phyloP scores from a whole-genome alignment of 73 alveolate genomes.

The Paramecium bursaria region DNA sequence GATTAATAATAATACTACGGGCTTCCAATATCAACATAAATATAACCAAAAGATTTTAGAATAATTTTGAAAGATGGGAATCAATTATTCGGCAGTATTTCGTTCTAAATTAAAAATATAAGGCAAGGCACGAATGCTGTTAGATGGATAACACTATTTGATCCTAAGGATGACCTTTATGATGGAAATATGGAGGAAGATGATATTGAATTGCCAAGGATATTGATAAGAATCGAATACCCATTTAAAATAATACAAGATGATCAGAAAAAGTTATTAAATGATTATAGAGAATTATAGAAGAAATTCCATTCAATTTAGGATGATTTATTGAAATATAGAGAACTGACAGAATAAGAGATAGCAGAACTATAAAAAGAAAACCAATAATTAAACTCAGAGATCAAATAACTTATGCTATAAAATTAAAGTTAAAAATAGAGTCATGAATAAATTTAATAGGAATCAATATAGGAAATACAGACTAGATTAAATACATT shows the following conservation, averaged over 20 bases:
- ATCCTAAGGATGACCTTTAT: constrained; percentile 54
- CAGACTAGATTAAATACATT: not conserved
- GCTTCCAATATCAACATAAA: constrained; percentile 16
- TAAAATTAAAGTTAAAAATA: too few species aligned
- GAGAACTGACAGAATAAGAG: not conserved
- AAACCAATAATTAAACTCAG: not conserved
- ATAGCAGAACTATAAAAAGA: not conserved
- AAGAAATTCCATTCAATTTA: not conserved
- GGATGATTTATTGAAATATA: not conserved
- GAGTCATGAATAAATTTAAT: not conserved
- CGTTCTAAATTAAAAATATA: not conserved
- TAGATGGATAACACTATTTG: constrained; percentile 54
- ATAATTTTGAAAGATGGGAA: not conserved
- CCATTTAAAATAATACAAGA: too few species aligned
- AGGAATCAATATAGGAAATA: not conserved
- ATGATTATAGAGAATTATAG: too few species aligned
- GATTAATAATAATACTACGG: too few species aligned
- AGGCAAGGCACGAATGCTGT: not conserved
- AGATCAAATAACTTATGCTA: too few species aligned
- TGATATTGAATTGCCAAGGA: constrained; percentile 41
- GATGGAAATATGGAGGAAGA: constrained; percentile 45
- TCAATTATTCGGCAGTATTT: not conserved
- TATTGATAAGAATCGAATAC: constrained; percentile 19
- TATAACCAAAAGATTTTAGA: constrained; percentile 17
- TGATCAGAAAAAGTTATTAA: too few species aligned